Base-by-base conservation (phyloP, 2,329 filamentous ascomycete species). In the Teratosphaeriaceae sp. region DNA sequence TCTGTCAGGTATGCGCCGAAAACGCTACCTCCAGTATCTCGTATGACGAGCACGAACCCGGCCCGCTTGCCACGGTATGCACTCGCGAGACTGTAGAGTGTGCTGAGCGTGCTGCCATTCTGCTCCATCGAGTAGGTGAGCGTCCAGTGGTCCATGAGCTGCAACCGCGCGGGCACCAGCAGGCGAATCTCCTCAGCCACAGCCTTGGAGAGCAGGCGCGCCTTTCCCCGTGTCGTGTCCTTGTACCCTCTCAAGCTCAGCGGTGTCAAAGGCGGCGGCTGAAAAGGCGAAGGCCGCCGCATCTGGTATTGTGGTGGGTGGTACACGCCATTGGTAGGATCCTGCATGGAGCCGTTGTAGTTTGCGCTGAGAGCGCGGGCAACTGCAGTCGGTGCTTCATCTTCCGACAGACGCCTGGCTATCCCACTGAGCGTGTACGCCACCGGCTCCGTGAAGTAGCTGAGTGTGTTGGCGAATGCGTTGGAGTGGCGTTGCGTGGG, bases 1-100 rank as follows among this genome's bases (percentile, higher is more conserved):
- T 98, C 90, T 40, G 88, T 94, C 42, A 97, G 79, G 64, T 97
- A 97, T 41, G 89, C 89, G 59, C 92, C 92, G 62, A 98, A 98
- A 31, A 88, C 76, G 42, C 83, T 82, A 44, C 84, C 84, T 44
- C 76, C 76, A 7, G 78, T 77, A 63, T 98, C 92, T 56, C 79
- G 78, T 16, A 97, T 80, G 0, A 95, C 87, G 4, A 98, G 74
- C 39, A 97, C 86, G 63, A 94, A 98, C 5, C 89, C 90, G 15
- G 86, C 87, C 45, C 89, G 67, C 54, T 74, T 77, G 45, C 76
- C 79, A 47, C 79, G 72, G 57, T 82, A 84, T 13, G 75, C 70
- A 35, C 82, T 79, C 58, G 83, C 87, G 53, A 84, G 81, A 54
- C 88, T 77, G 61, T 97, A 98, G 22, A 98, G 69, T 0, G 92